Evolutionary conservation across 176 grass and related monocot species (phyloP).

Genomic region (Sorghum bicolor): Sorghum_bicolor_NCBIv3 NC_012873.2:55713501-55714000

Average conservation of each 20-base stretch:
- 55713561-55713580: constrained; percentile 62
- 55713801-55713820: constrained; percentile 6
- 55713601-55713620: constrained; percentile 40
- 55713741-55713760: constrained; percentile 49
- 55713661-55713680: constrained; percentile 45
- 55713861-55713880: constrained; percentile 44
- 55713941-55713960: constrained; percentile 50
- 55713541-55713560: constrained; percentile 59
- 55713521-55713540: constrained; percentile 28
- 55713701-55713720: constrained; percentile 28
- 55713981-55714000: constrained; percentile 50
- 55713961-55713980: constrained; percentile 44
- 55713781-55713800: constrained; percentile 25
- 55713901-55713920: constrained; percentile 39
- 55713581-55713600: constrained; percentile 41
- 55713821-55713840: constrained; percentile 49
- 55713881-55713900: constrained; percentile 46
- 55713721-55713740: constrained; percentile 50
- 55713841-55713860: constrained; percentile 23
- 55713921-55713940: constrained; percentile 34
- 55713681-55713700: constrained; percentile 71
- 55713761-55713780: constrained; percentile 57
- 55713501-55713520: constrained; percentile 38
- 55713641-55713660: constrained; percentile 41
- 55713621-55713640: constrained; percentile 60